A percentile compares a stretch with the other conserved stretches of the same genome.
Conservation (phyloP, 164 flowering plant genomes). For the Piper longum region DNA sequence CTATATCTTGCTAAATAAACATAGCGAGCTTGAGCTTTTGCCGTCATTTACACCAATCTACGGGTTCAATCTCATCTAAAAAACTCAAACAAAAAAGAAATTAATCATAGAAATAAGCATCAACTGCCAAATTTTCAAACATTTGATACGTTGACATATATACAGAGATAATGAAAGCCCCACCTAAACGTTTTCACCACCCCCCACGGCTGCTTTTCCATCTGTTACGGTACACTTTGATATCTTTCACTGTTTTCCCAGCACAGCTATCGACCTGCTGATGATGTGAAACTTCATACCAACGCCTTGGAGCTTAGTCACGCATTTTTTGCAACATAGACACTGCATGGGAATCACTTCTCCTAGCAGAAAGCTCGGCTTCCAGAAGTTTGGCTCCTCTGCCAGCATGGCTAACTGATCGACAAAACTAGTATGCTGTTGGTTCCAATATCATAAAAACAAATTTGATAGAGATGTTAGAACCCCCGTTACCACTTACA, state of each 20-base stretch:
- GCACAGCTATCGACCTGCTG: slow-evolving; percentile 3
- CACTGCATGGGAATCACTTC: slow-evolving; percentile 28
- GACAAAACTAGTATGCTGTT: not conserved
- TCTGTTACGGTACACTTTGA: not conserved
- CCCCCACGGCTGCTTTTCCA: not conserved
- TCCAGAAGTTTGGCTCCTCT: slow-evolving; percentile 74
- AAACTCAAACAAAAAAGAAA: too few relatives aligned
- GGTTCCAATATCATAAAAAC: not conserved
- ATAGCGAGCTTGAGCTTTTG: too few relatives aligned
- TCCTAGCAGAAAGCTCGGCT: slow-evolving; percentile 29
- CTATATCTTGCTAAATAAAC: too few relatives aligned
- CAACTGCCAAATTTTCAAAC: too few relatives aligned
- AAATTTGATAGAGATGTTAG: not conserved
- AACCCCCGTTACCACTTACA: slow-evolving; percentile 27
- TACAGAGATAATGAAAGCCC: not conserved
- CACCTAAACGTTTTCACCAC: not conserved
- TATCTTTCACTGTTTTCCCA: not conserved
- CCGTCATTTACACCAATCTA: too few relatives aligned
- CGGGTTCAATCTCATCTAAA: too few relatives aligned
- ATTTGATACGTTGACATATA: too few relatives aligned
- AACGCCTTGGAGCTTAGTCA: slow-evolving; percentile 36
- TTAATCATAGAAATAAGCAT: too few relatives aligned
- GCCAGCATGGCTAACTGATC: slow-evolving; percentile 47
- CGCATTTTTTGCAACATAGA: slow-evolving; percentile 23
- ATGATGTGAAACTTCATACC: slow-evolving; percentile 30